Base-by-base conservation (phyloP, 208 protist species). In the Wallacemonas collosoma region DNA sequence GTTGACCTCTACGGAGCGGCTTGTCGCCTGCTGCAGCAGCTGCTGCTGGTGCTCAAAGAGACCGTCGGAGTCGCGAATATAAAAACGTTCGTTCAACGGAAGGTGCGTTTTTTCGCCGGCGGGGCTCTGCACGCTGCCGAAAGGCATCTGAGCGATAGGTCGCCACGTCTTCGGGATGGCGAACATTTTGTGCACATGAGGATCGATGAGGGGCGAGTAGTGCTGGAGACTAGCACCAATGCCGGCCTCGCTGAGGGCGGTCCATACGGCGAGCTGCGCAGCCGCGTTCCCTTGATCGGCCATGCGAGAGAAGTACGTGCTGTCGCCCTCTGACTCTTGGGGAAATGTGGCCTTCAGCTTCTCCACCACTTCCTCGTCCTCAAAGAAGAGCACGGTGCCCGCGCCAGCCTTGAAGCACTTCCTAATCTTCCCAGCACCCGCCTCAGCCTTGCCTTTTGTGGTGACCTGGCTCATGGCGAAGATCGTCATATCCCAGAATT, bases 261-360 rank as follows among this genome's bases (percentile, higher is more conserved):
- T 81, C 83, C 83, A 88, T 51, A 88, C 83, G 14, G 76, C 79
- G 62, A 72, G 77, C 71, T 88, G 83, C 55, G 83, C 73, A 40
- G 82, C 80, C 14, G 69, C 83, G 41, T 66, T 77, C 5, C 62
- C 48, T 2, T 88, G 75, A 56, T 62, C 65, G 6, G 75, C 47
- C 9, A 74, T 79, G 43, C 12, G 8, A 1, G 72, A 61, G 62
- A 85, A 88, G 2, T 45, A 40, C 17, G 7, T 35, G 2, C 35
- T 35, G 15, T 54, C 47, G 6, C 1, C n/a, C 14, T 51, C 57
- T 44, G 40, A 72, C 12, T 63, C 47, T 3, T 40, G 14, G 5
- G 68, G 55, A 41, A 35, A 60, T 50, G 68, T 38, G 44, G 55
- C 40, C 66, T 73, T 41, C 7, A 78, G 73, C 39, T 54, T 41